Evolutionary conservation across 345 rosid genomes (phyloP).

Genomic region (Atalantia buxifolia): DNA sequence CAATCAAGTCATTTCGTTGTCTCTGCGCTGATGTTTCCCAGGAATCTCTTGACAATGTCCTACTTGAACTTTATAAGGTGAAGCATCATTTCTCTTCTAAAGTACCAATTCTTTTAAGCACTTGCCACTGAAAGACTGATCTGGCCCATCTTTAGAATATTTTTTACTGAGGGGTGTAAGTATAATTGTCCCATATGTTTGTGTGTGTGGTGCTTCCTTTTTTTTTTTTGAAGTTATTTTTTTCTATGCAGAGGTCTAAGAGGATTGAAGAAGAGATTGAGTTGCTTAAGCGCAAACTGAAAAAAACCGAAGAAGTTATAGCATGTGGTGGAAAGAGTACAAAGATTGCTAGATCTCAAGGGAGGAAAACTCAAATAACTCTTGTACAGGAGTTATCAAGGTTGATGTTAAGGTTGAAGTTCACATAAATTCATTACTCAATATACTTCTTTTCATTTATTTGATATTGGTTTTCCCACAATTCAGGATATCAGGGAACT

Average conservation of each 20-base stretch:
- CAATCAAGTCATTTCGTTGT: constrained; percentile 66
- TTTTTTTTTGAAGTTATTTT: background rate
- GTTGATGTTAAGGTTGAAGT: constrained; percentile 39
- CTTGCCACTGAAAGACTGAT: background rate
- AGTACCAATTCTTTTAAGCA: background rate
- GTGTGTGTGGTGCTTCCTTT: background rate
- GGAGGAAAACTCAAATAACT: constrained; percentile 58
- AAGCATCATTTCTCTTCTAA: background rate
- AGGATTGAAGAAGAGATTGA: constrained; percentile 74
- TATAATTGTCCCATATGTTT: background rate
- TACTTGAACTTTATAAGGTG: constrained; percentile 69
- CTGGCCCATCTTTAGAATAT: background rate
- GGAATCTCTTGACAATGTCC: constrained; percentile 66
- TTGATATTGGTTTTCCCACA: background rate
- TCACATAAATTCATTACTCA: background rate
- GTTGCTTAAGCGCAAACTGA: constrained; percentile 62
- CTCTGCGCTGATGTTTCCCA: constrained; percentile 58
- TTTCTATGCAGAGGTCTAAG: constrained; percentile 53
- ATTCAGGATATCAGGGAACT: constrained; percentile 62
- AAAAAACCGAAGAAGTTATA: constrained; percentile 45
- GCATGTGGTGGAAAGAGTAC: constrained; percentile 46
- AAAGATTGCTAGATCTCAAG: constrained; percentile 59
- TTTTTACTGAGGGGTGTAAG: background rate
- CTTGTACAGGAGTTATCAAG: constrained; percentile 65
- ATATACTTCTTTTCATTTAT: background rate